Percentiles rank a stretch among this genome's conserved stretches.
phyloP scores from a whole-genome alignment of 2,329 filamentous ascomycete species.

The Alternaria alternata region DNA sequence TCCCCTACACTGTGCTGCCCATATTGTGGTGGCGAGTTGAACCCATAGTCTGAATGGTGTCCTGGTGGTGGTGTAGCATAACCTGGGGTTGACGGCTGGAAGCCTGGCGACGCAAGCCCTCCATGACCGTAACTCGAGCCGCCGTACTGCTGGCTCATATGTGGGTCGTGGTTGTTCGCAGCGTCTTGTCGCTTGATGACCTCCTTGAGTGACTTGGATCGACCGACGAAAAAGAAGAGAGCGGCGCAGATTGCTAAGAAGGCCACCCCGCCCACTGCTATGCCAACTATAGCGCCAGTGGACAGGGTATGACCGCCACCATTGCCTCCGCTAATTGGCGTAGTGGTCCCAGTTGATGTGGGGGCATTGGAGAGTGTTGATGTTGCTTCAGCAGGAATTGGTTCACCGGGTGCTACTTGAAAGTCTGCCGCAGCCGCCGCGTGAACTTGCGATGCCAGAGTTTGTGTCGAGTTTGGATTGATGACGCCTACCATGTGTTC shows the following conservation, averaged over 20 bases:
- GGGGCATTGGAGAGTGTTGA: slow-evolving; percentile 19
- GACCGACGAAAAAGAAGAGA: slow-evolving; percentile 71
- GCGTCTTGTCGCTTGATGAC: slow-evolving; percentile 14
- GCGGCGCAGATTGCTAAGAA: slow-evolving; percentile 68
- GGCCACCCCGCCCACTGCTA: slow-evolving; percentile 70
- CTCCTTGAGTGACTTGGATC: slow-evolving; percentile 45
- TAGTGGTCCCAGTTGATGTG: slow-evolving; percentile 12
- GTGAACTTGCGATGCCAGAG: slow-evolving; percentile 37
- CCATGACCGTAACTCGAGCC: slow-evolving; percentile 11
- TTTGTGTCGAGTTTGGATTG: slow-evolving; percentile 62
- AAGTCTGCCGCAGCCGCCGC: slow-evolving; percentile 35
- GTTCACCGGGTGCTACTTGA: slow-evolving; percentile 51
- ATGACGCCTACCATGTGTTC: slow-evolving; percentile 79
- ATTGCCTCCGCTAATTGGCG: slow-evolving; percentile 5
- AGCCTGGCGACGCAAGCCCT: slow-evolving; percentile 15
- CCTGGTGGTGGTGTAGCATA: slow-evolving; percentile 16
- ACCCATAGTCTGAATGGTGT: slow-evolving; percentile 24
- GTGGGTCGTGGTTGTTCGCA: background rate
- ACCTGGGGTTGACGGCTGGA: slow-evolving; percentile 3
- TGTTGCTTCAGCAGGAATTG: slow-evolving; percentile 50
- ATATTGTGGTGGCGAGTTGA: slow-evolving; percentile 29
- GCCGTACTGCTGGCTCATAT: slow-evolving; percentile 12
- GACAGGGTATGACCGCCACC: slow-evolving; percentile 35
- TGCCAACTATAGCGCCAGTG: slow-evolving; percentile 54
- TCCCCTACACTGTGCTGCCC: slow-evolving; percentile 37